Evolutionary conservation across 805 yeast genomes (phyloP).

Genomic region (Candida coquimbonensis): DNA sequence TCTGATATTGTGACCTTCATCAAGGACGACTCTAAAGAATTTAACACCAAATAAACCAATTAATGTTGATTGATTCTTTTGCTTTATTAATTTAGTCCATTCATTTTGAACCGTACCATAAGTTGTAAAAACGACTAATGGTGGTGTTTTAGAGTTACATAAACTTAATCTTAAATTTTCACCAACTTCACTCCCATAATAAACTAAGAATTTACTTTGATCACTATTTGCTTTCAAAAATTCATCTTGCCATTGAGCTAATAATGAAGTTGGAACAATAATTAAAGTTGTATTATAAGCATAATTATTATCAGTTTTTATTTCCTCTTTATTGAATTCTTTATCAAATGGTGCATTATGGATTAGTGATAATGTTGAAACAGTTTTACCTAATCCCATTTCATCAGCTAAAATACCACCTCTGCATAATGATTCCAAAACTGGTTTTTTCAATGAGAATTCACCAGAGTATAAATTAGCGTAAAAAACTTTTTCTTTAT

Average conservation of each 20-base stretch:
- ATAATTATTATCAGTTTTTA: constrained; percentile 26
- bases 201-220: constrained; percentile 44
- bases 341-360: constrained; percentile 55
- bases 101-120: constrained; percentile 84
- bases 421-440: constrained; percentile 47
- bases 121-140: constrained; percentile 71
- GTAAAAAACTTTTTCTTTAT: constrained; percentile 41
- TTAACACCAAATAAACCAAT: constrained; percentile 64
- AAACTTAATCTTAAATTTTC: constrained; percentile 39
- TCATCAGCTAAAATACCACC: constrained; percentile 96
- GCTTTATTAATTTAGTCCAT: constrained; percentile 39
- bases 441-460: constrained; percentile 60
- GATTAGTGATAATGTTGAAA: constrained; percentile 70
- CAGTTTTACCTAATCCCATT: constrained; percentile 95
- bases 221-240: constrained; percentile 51
- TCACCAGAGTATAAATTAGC: constrained; percentile 79
- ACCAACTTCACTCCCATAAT: constrained; percentile 64
- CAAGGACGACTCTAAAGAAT: constrained; percentile 71
- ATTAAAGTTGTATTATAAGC: constrained; percentile 71
- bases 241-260: constrained; percentile 90
- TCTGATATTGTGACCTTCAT: constrained; percentile 87
- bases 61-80: constrained; percentile 1
- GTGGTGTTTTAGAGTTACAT: constrained; percentile 38
- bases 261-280: constrained; percentile 82
- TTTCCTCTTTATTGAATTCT: constrained; percentile 4